phyloP scores from a whole-genome alignment of 2,329 filamentous ascomycete genomes.

The Neopestalotiopsis rosae region DNA sequence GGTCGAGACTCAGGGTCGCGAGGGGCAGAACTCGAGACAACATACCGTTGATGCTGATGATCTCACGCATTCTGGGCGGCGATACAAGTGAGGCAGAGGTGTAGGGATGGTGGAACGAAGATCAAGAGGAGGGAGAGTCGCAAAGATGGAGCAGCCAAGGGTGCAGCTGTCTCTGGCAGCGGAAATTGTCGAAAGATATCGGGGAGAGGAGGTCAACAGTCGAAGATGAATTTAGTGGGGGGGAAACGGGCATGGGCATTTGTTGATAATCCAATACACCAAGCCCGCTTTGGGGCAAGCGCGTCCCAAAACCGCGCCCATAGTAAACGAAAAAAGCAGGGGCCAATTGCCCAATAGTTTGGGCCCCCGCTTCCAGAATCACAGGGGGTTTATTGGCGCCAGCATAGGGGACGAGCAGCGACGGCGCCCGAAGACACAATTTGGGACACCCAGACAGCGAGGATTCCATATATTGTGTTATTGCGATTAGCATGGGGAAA shows the following conservation, averaged over 20 bases:
- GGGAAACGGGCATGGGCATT: slow-evolving; percentile 17
- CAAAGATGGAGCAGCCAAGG: slow-evolving; percentile 13
- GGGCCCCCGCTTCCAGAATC: background rate
- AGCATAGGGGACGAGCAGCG: background rate
- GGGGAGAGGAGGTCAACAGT: slow-evolving; percentile 23
- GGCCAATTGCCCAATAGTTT: slow-evolving; percentile 13
- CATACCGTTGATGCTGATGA: slow-evolving; percentile 98
- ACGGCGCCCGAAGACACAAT: background rate
- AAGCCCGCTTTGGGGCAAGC: slow-evolving; percentile 7
- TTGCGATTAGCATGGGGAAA: background rate
- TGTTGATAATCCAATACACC: slow-evolving; percentile 18
- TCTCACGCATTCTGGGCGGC: slow-evolving; percentile 87
- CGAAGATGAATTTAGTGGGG: slow-evolving; percentile 17
- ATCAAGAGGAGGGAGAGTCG: slow-evolving; percentile 30
- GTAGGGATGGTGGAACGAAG: slow-evolving; percentile 34
- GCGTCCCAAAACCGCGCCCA: slow-evolving; percentile 13
- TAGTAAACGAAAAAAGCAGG: slow-evolving; percentile 15
- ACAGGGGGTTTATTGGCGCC: slow-evolving; percentile 10
- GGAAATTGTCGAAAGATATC: slow-evolving; percentile 25
- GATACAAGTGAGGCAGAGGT: slow-evolving; percentile 37
- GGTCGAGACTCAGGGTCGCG: background rate
- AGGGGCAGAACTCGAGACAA: slow-evolving; percentile 17
- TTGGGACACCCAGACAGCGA: background rate
- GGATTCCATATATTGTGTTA: background rate
- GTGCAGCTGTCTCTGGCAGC: slow-evolving; percentile 16